Conservation (phyloP, 345 rosid genomes). For the Trapa bicornis region DNA sequence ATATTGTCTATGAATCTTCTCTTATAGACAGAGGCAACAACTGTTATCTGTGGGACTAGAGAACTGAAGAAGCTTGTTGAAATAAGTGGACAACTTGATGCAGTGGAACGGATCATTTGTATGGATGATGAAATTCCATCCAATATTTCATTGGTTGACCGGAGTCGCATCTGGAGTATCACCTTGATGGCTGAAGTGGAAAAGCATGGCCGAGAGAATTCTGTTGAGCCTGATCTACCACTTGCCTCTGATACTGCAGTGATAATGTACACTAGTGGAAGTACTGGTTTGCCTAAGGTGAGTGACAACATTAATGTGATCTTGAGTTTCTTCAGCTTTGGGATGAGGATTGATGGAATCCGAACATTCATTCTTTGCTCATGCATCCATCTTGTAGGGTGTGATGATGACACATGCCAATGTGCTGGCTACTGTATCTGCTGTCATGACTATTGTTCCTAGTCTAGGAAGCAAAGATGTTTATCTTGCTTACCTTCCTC, state of each 20-base stretch:
- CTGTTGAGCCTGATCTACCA: constrained; percentile 58
- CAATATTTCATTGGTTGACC: constrained; percentile 25
- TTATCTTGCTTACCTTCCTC: constrained; percentile 81
- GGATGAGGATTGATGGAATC: neutral
- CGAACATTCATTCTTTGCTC: constrained; percentile 1
- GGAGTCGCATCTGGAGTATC: constrained; percentile 45
- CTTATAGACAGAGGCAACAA: constrained; percentile 80
- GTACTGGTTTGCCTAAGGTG: constrained; percentile 97
- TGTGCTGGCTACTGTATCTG: constrained; percentile 85
- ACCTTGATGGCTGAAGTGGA: constrained; percentile 49
- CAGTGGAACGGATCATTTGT: constrained; percentile 72
- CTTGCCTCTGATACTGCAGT: constrained; percentile 74
- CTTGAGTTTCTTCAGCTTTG: neutral
- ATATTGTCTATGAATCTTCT: constrained; percentile 9
- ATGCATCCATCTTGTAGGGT: constrained; percentile 45
- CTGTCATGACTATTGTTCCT: constrained; percentile 90
- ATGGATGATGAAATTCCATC: constrained; percentile 76
- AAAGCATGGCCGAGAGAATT: constrained; percentile 64
- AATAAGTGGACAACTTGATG: constrained; percentile 78
- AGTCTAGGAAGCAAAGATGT: constrained; percentile 65
- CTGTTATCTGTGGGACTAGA: constrained; percentile 80
- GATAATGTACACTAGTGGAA: constrained; percentile 98
- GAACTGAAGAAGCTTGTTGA: constrained; percentile 77
- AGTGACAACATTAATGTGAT: neutral
- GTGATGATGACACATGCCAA: constrained; percentile 98